Evolutionary conservation across 345 rosid species (phyloP).

Genomic region (Lumnitzera littorea): DNA sequence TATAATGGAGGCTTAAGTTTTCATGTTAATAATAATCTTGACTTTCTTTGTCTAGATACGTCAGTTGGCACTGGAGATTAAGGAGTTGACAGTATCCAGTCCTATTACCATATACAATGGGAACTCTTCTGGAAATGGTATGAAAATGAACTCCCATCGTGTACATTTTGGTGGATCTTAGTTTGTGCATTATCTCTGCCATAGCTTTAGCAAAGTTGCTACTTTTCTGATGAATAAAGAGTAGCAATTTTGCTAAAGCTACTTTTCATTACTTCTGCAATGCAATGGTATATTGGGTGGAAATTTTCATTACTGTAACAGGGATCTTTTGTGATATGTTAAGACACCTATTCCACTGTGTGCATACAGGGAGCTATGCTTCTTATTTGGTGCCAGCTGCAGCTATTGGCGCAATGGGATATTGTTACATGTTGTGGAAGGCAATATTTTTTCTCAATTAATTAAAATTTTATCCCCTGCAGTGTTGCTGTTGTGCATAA

Average conservation of each 20-base stretch:
- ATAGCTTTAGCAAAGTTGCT: no score
- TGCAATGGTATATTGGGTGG: neutral
- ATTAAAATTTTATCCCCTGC: neutral
- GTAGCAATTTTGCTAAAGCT: no score
- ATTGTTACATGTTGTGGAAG: slow-evolving; percentile 98
- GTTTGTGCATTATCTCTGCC: no score
- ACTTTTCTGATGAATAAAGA: no score
- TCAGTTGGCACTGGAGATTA: slow-evolving; percentile 83
- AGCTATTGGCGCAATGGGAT: slow-evolving; percentile 91
- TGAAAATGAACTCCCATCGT: neutral
- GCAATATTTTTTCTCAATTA: slow-evolving; percentile 20
- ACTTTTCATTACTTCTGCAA: neutral
- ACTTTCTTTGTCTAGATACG: slow-evolving; percentile 42
- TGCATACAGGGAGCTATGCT: slow-evolving; percentile 41
- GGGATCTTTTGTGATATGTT: neutral
- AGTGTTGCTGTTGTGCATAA: neutral
- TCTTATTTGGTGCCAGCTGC: slow-evolving; percentile 90
- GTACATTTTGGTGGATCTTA: no score
- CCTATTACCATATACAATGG: slow-evolving; percentile 78
- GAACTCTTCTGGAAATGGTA: slow-evolving; percentile 35
- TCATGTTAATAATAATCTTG: slow-evolving; percentile 5
- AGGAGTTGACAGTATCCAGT: slow-evolving; percentile 55
- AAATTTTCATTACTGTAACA: no score
- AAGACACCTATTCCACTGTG: slow-evolving; percentile 3
- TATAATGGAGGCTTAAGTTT: slow-evolving; percentile 1